These are phyloP conservation scores for Melaleuca quinquenervia DNA, from an alignment of 345 rosid genomes.

Conservation along the genomic window DNA sequence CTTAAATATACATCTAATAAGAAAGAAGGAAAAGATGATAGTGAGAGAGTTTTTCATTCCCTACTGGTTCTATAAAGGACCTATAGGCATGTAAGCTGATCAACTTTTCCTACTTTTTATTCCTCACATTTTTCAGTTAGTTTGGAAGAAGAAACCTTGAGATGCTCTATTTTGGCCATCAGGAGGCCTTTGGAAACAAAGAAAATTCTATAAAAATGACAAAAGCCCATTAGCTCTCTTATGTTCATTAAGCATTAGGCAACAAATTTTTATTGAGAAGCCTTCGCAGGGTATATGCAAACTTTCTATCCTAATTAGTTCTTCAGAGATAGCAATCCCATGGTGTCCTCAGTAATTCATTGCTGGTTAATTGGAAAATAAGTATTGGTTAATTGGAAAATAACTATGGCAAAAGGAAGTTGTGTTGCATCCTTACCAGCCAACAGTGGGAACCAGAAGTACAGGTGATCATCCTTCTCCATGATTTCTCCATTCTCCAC, in stretches of 20 bases:
- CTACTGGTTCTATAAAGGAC: not conserved
- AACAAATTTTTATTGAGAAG: not conserved
- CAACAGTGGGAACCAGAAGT: constrained; percentile 94
- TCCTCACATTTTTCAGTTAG: not conserved
- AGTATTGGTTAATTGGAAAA: not conserved
- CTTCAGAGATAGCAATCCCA: not conserved
- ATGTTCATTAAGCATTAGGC: not conserved
- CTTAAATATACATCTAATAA: not conserved
- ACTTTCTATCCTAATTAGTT: not conserved
- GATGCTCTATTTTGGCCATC: not conserved
- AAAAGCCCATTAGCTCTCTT: not conserved
- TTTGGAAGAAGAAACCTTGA: not conserved
- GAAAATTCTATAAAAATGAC: not conserved
- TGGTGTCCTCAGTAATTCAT: not conserved
- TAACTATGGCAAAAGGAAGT: not conserved
- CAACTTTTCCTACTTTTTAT: not conserved
- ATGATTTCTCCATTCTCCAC: constrained; percentile 52
- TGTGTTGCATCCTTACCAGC: constrained; percentile 53
- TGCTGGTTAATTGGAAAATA: not conserved
- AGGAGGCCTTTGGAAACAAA: not conserved
- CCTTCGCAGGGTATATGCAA: not conserved
- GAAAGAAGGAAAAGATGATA: not conserved
- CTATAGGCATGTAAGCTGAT: not conserved
- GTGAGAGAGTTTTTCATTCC: not conserved
- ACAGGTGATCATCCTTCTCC: constrained; percentile 69